Evolutionary conservation across 306 rosid species (phyloP).

Genomic region (Dryas drummondii): DNA sequence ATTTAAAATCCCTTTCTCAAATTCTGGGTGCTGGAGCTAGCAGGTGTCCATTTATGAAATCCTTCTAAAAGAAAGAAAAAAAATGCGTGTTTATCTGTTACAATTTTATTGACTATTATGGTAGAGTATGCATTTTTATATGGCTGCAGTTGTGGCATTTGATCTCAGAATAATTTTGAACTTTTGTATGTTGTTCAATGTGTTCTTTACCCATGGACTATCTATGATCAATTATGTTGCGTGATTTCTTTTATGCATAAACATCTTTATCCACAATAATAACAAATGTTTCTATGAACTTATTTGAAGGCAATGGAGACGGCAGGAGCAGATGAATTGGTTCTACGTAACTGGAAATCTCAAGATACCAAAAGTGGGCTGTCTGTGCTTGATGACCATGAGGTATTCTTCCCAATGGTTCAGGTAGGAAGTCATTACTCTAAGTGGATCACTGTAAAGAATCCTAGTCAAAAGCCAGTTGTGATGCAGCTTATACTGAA

Average conservation of each 20-base stretch:
- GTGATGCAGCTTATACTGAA: slow-evolving; percentile 85
- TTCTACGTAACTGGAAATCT: slow-evolving; percentile 86
- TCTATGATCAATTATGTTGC: neutral
- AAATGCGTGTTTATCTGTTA: neutral
- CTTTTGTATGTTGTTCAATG: neutral
- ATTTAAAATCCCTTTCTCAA: slow-evolving; percentile 3
- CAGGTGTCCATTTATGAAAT: neutral
- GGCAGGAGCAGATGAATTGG: slow-evolving; percentile 61
- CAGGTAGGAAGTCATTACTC: slow-evolving; percentile 76
- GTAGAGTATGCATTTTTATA: neutral
- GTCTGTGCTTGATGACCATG: slow-evolving; percentile 76
- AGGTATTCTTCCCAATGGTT: slow-evolving; percentile 64
- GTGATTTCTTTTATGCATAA: neutral
- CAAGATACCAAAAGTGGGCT: slow-evolving; percentile 50
- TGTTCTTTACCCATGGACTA: slow-evolving; percentile 4
- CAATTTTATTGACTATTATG: neutral
- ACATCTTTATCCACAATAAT: slow-evolving; percentile 8
- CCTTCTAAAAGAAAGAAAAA: neutral
- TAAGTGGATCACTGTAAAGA: slow-evolving; percentile 73
- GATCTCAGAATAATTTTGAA: neutral
- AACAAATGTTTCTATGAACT: slow-evolving; percentile 28
- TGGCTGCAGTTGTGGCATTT: slow-evolving; percentile 12
- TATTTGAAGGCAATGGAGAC: slow-evolving; percentile 47
- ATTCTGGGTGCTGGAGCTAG: neutral
- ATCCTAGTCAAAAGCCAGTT: slow-evolving; percentile 82